Evolutionary conservation across 495 filamentous ascomycete species (phyloP).

Genomic region (Penicillium fimorum): DNA sequence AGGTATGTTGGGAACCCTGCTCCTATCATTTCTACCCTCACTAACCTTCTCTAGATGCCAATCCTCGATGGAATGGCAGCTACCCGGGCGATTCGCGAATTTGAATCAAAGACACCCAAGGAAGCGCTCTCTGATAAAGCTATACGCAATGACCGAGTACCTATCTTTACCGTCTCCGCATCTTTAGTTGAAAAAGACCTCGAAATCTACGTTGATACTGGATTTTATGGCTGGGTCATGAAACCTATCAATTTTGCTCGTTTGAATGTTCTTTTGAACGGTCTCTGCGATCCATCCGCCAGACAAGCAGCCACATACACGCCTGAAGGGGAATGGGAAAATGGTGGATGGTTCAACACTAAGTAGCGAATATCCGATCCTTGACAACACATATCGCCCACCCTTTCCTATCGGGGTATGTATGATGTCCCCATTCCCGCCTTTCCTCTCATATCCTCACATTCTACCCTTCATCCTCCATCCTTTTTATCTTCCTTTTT

Average conservation of each 20-base stretch:
- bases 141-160: conserved; percentile 48
- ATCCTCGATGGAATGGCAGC: conserved; percentile 86
- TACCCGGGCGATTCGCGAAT: conserved; percentile 75
- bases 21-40: too few relatives aligned
- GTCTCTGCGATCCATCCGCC: conserved; percentile 46
- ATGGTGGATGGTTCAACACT: conserved; percentile 64
- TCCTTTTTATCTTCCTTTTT: too few relatives aligned
- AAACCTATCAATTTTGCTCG: conserved; percentile 68
- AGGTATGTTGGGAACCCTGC: too few relatives aligned
- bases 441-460: neutral
- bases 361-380: neutral
- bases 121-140: conserved; percentile 54
- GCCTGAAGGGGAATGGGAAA: conserved; percentile 62
- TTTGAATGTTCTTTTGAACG: conserved; percentile 25
- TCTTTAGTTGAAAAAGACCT: conserved; percentile 69
- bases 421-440: too few relatives aligned
- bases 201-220: conserved; percentile 63
- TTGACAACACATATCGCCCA: neutral
- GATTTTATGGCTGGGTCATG: conserved; percentile 85
- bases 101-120: conserved; percentile 45
- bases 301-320: conserved; percentile 54
- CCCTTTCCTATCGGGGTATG: neutral
- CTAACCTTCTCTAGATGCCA: conserved; percentile 70
- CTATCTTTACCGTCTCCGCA: conserved; percentile 89
- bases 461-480: too few relatives aligned